Conservation (phyloP, 805 yeast genomes). For the Lachancea sp. region DNA sequence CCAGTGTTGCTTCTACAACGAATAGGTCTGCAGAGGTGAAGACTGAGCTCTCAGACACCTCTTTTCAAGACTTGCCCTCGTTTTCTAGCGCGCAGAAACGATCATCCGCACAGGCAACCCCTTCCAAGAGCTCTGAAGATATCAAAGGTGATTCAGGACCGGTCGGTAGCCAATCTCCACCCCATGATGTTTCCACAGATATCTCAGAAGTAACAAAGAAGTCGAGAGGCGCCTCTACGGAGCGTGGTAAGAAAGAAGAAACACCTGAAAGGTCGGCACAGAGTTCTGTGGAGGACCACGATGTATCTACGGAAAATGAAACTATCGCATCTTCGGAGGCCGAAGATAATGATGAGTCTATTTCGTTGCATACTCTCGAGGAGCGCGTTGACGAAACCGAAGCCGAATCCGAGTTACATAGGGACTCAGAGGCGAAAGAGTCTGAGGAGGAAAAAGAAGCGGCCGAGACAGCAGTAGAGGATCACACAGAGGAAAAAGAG, state of each 20-base stretch:
- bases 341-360: constrained; percentile 9
- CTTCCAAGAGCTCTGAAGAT: neutral
- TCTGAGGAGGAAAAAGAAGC: constrained; percentile 13
- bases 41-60: neutral
- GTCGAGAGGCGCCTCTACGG: neutral
- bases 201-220: neutral
- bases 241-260: neutral
- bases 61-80: constrained; percentile 6
- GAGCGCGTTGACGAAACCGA: constrained; percentile 3
- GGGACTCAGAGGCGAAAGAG: constrained; percentile 9
- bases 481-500: constrained; percentile 14
- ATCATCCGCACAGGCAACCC: neutral
- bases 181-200: neutral
- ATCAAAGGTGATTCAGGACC: constrained; percentile 4
- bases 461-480: neutral
- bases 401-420: neutral
- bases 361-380: constrained; percentile 3
- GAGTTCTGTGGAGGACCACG: neutral
- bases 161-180: neutral
- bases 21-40: neutral
- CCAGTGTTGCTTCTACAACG: constrained; percentile 8
- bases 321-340: constrained; percentile 10
- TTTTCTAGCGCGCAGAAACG: constrained; percentile 1
- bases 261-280: neutral
- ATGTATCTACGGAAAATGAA: constrained; percentile 1